Evolutionary conservation across 371 early-diverging fungal species (phyloP).

Genomic region (Mortierella sp.): DNA sequence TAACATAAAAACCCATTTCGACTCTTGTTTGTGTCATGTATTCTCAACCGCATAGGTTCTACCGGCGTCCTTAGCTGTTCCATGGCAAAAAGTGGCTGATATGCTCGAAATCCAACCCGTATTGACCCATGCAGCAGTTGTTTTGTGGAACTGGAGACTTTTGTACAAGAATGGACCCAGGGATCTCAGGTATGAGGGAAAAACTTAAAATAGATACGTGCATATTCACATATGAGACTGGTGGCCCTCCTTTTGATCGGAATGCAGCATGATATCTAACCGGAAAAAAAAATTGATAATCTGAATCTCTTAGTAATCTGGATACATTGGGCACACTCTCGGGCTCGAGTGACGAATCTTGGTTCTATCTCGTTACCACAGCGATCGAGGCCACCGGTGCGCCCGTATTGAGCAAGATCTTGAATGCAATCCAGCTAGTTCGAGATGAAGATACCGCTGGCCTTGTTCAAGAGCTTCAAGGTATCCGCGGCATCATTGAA

Average conservation of each 20-base stretch:
- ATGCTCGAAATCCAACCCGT: constrained; percentile 90
- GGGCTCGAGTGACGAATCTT: constrained; percentile 93
- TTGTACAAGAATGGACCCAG: constrained; percentile 81
- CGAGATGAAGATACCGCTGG: constrained; percentile 63
- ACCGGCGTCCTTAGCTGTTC: constrained; percentile 86
- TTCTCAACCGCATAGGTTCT: constrained; percentile 72
- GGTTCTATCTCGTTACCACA: constrained; percentile 95
- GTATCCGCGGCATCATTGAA: constrained; percentile 68
- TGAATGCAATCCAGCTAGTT: constrained; percentile 69
- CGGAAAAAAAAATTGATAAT: neutral
- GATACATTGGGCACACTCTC: constrained; percentile 87
- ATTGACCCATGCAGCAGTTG: constrained; percentile 88
- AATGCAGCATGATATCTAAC: neutral
- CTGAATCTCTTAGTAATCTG: constrained; percentile 71
- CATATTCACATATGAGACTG: too few relatives aligned
- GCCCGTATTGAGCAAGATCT: constrained; percentile 76
- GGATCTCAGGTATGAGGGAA: constrained; percentile 69
- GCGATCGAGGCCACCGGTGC: constrained; percentile 93
- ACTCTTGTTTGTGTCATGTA: neutral
- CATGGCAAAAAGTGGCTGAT: constrained; percentile 87
- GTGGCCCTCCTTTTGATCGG: constrained; percentile 3
- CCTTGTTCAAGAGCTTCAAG: constrained; percentile 65
- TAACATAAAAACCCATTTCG: neutral
- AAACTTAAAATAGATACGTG: too few relatives aligned
- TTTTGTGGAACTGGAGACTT: constrained; percentile 90